Evolutionary conservation across 306 rosid species (phyloP).

Genomic region (Lagenaria siceraria): DNA sequence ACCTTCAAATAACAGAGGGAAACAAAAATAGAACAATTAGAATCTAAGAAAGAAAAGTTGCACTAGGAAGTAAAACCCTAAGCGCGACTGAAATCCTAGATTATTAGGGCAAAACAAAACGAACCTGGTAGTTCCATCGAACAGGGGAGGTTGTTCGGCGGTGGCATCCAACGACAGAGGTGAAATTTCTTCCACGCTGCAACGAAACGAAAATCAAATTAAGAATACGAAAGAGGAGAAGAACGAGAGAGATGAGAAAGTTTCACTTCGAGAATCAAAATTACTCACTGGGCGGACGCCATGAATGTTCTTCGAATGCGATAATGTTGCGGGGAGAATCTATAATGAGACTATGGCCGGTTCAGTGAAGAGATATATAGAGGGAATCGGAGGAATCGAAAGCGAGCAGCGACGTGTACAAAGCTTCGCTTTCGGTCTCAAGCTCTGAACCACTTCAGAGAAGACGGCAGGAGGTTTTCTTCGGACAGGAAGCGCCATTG

Average conservation of each 20-base stretch:
- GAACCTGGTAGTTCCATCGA: constrained; percentile 84
- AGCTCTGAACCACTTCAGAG: background rate
- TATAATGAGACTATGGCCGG: background rate
- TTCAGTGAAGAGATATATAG: background rate
- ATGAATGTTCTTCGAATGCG: background rate
- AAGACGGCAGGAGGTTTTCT: background rate
- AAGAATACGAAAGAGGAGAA: background rate
- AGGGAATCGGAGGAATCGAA: background rate
- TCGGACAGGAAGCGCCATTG: too few species aligned
- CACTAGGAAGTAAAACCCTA: too few species aligned
- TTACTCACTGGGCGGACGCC: background rate
- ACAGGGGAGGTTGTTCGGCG: constrained; percentile 58
- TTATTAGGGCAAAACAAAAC: background rate
- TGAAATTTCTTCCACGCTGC: constrained; percentile 17
- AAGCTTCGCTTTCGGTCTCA: background rate
- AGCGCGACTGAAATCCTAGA: background rate
- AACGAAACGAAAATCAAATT: background rate
- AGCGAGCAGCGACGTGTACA: background rate
- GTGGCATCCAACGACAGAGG: constrained; percentile 43
- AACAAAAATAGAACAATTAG: background rate
- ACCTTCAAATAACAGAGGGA: constrained; percentile 19
- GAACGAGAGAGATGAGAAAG: too few species aligned
- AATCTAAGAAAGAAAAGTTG: background rate
- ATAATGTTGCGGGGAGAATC: background rate
- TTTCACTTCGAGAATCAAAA: background rate